These are phyloP conservation scores for Agrostemma githago DNA, from an alignment of 148 eudicot species.

Conservation along the genomic window DNA sequence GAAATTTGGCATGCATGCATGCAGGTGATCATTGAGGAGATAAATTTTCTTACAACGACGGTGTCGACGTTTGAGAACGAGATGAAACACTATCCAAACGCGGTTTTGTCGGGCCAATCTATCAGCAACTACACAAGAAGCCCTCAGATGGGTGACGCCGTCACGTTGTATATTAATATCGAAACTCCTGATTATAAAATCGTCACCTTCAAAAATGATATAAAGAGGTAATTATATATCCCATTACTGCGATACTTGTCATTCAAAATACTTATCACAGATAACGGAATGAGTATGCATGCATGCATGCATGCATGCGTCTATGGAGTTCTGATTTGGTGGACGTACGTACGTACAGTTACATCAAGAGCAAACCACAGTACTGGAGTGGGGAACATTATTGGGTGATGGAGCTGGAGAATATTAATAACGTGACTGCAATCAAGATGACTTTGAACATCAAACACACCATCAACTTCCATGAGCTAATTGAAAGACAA, in stretches of 20 bases:
- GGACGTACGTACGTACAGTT: neutral
- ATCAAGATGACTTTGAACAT: slow-evolving; percentile 38
- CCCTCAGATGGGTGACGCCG: slow-evolving; percentile 18
- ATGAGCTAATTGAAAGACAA: slow-evolving; percentile 32
- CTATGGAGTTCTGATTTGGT: too few species aligned
- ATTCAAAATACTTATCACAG: too few species aligned
- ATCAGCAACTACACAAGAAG: slow-evolving; percentile 27
- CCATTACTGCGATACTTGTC: neutral
- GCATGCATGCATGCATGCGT: too few species aligned
- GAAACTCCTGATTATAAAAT: neutral
- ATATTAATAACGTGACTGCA: slow-evolving; percentile 23
- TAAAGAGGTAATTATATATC: neutral
- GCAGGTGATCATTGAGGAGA: slow-evolving; percentile 21
- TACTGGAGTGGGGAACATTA: slow-evolving; percentile 38
- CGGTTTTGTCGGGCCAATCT: neutral
- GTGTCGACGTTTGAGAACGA: slow-evolving; percentile 22
- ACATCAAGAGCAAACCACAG: neutral
- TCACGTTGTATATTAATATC: neutral
- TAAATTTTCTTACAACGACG: slow-evolving; percentile 16
- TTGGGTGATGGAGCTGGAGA: slow-evolving; percentile 42
- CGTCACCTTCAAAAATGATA: neutral
- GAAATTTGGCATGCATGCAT: neutral
- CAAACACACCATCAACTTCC: slow-evolving; percentile 44
- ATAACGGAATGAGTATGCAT: too few species aligned
- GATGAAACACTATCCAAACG: slow-evolving; percentile 21